phyloP scores from a whole-genome alignment of 2,329 filamentous ascomycete species.

The Ophiostoma sp. region DNA sequence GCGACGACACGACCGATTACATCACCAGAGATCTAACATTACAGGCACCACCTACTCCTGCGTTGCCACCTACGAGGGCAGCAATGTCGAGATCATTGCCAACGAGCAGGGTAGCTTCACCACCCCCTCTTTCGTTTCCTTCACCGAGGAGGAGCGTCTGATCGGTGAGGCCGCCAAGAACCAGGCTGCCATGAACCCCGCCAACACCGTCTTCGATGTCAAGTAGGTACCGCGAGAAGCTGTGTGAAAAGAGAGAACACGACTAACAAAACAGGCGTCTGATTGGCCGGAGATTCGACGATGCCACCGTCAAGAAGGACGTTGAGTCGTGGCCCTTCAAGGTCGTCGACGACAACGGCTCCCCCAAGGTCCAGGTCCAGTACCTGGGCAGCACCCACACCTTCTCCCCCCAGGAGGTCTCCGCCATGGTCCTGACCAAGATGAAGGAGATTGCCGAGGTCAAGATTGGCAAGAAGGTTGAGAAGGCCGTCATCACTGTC shows the following conservation, averaged over 20 bases:
- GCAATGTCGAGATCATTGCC: constrained; percentile 99
- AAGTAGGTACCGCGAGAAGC: constrained; percentile 43
- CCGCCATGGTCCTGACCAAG: constrained; percentile 97
- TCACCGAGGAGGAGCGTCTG: constrained; percentile 97
- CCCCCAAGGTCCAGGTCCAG: constrained; percentile 88
- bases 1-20: background rate
- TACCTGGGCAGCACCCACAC: constrained; percentile 92
- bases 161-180: constrained; percentile 99
- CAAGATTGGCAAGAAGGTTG: constrained; percentile 97
- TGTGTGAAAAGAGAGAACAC: background rate
- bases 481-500: constrained; percentile 98
- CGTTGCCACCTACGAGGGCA: constrained; percentile 98
- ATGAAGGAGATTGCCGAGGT: constrained; percentile 99
- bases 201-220: constrained; percentile 98
- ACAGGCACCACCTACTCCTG: constrained; percentile 99
- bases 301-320: constrained; percentile 97
- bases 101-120: constrained; percentile 99
- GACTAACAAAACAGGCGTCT: constrained; percentile 64
- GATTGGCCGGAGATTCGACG: constrained; percentile 92
- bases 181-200: constrained; percentile 98
- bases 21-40: background rate
- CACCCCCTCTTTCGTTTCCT: constrained; percentile 97
- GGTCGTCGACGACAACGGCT: constrained; percentile 82
- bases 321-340: constrained; percentile 99
- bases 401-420: constrained; percentile 98